Base-by-base conservation (phyloP, 225 moss, liverwort and hornwort genomes). In the Antitrichia curtipendula region DNA sequence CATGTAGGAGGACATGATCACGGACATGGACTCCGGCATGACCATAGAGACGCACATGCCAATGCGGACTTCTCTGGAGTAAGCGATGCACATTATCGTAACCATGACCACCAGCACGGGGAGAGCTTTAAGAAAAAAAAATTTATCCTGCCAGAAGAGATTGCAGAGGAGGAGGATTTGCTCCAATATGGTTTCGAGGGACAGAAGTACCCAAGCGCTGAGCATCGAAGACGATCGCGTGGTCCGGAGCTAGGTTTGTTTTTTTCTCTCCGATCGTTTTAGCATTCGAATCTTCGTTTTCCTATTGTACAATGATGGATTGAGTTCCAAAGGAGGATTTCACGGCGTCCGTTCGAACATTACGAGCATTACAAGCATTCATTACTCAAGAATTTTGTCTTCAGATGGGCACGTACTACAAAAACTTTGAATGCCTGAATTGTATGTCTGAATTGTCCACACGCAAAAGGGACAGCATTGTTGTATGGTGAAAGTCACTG, bases 111-210 rank as follows among this genome's bases (percentile, higher is more conserved):
- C 76, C 90, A 85, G 56, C 87, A 88, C 62, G 87, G 75, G 70
- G 76, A 89, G 74, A 88, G 69, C 65, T 60, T 83, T 45, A 83
- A 68, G 57, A 81, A 85, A 69, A 85, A 66, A 41, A 82, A 82
- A 47, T 89, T 88, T 73, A 65, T 87, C 83, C 89, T 91, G 68
- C 87, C 92, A 81, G 92, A 93, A 76, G 95, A 95, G 91, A 92
- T 92, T 80, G 94, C 91, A 62, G 95, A 96, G 86, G 96, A 95
- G 84, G 93, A 88, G 80, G 94, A 95, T 73, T 87, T 95, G 87
- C 83, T 86, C 81, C 86, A 90, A 50, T 88, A 88, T 88, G 90
- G 89, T 71, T 93, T 93, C 14, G 59, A 93, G 38, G 89, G 91
- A 43, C 87, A 87, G 84, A 57, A 69, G 6, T 85, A 87, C 86